A percentile compares a stretch with the other conserved stretches of the same genome.
Evolutionary conservation across 2,329 filamentous ascomycete genomes (phyloP).

Genomic region (Alternaria incomplexa): DNA sequence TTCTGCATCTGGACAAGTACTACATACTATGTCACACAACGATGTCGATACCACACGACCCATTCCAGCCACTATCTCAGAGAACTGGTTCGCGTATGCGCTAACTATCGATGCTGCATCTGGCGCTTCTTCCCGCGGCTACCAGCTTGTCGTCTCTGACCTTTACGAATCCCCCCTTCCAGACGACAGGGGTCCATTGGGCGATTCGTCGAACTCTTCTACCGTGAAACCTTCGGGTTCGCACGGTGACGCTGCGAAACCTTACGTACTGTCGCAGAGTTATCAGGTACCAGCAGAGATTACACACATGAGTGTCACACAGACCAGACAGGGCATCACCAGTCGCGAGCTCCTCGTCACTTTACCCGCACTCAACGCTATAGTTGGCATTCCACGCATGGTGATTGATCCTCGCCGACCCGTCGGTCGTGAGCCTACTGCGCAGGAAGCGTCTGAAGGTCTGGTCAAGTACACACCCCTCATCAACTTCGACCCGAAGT

Average conservation of each 20-base stretch:
- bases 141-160: conserved; percentile 85
- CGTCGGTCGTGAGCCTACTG: conserved; percentile 80
- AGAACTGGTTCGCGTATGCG: conserved; percentile 95
- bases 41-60: conserved; percentile 77
- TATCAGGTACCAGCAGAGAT: conserved; percentile 84
- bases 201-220: conserved; percentile 74
- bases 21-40: conserved; percentile 72
- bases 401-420: conserved; percentile 86
- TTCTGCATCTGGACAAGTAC: conserved; percentile 79
- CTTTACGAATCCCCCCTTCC: conserved; percentile 84
- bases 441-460: conserved; percentile 82
- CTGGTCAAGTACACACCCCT: conserved; percentile 76
- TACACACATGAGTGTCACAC: conserved; percentile 78
- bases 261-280: conserved; percentile 78
- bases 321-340: conserved; percentile 91
- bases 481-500: conserved; percentile 83
- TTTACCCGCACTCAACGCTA: conserved; percentile 72
- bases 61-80: conserved; percentile 79
- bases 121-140: conserved; percentile 71
- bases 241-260: conserved; percentile 64
- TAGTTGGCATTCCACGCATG: conserved; percentile 79
- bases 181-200: conserved; percentile 84
- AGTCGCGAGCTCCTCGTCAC: conserved; percentile 81
- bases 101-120: conserved; percentile 64
- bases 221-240: conserved; percentile 70